These are phyloP conservation scores for Shiraia sp. DNA, from an alignment of 2,329 filamentous ascomycete species.

Conservation along the genomic window DNA sequence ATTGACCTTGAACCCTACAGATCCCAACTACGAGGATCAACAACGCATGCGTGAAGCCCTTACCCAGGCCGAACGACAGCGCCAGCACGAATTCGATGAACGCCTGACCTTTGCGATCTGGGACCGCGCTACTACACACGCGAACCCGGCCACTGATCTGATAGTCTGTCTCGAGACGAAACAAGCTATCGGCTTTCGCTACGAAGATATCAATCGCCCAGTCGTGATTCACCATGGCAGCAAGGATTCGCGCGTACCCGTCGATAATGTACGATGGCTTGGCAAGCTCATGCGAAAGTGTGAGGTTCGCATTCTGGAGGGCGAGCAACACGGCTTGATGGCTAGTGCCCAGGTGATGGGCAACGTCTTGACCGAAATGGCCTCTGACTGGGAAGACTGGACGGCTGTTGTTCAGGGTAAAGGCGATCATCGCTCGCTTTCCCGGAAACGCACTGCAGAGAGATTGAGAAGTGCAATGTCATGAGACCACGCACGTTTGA, in stretches of 20 bases:
- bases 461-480: conserved; percentile 15
- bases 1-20: conserved; percentile 34
- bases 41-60: conserved; percentile 54
- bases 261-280: conserved; percentile 94
- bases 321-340: conserved; percentile 95
- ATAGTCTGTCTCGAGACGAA: conserved; percentile 89
- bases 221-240: conserved; percentile 95
- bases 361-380: conserved; percentile 90
- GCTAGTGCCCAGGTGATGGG: conserved; percentile 93
- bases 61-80: conserved; percentile 69
- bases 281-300: conserved; percentile 92
- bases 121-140: conserved; percentile 86
- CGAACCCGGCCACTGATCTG: conserved; percentile 91
- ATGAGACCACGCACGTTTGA: conserved; percentile 1
- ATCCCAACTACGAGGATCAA: conserved; percentile 37
- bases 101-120: conserved; percentile 92
- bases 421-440: conserved; percentile 13
- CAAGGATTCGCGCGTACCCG: conserved; percentile 86
- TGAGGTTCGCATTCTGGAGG: conserved; percentile 86
- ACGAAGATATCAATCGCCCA: conserved; percentile 89
- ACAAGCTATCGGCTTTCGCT: conserved; percentile 91
- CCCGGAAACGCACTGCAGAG: conserved; percentile 20
- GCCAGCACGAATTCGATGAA: conserved; percentile 76
- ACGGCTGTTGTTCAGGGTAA: conserved; percentile 29
- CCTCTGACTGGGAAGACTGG: conserved; percentile 74